Percentiles rank a stretch among this genome's conserved stretches.
These are phyloP conservation scores for Nepenthes mirabilis DNA, from an alignment of 148 eudicot species.

Conservation along the genomic window DNA sequence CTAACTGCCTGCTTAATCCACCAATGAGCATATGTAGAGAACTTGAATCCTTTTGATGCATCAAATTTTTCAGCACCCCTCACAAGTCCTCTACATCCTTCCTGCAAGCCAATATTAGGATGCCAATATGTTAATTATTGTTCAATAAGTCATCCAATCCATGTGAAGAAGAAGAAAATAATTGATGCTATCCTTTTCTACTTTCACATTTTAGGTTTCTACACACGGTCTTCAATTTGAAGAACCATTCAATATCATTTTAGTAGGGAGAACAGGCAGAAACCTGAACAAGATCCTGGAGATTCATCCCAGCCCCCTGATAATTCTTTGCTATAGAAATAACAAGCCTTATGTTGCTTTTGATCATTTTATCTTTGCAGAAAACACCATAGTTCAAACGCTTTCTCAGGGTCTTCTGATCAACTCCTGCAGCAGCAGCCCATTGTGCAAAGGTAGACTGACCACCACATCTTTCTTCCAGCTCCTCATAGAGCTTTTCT, in stretches of 20 bases:
- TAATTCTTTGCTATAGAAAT: slow-evolving; percentile 90
- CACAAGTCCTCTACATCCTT: slow-evolving; percentile 86
- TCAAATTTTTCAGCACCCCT: slow-evolving; percentile 93
- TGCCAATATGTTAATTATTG: not conserved
- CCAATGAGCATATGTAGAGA: slow-evolving; percentile 99
- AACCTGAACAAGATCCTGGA: slow-evolving; percentile 97
- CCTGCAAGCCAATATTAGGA: slow-evolving; percentile 31
- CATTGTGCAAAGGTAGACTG: slow-evolving; percentile 64
- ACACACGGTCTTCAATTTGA: not conserved
- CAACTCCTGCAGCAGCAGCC: slow-evolving; percentile 82
- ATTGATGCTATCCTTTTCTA: not conserved
- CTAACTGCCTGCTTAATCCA: slow-evolving; percentile 96
- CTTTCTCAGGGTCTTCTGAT: slow-evolving; percentile 59
- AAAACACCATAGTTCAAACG: slow-evolving; percentile 53
- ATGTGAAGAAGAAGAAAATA: not conserved
- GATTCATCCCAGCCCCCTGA: slow-evolving; percentile 74
- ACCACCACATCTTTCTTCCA: slow-evolving; percentile 37
- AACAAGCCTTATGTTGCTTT: slow-evolving; percentile 88
- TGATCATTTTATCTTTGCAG: slow-evolving; percentile 89
- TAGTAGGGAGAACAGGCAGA: slow-evolving; percentile 2
- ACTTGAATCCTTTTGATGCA: slow-evolving; percentile 86
- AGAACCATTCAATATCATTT: not conserved
- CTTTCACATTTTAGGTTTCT: not conserved
- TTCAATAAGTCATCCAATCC: not conserved
- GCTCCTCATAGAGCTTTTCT: slow-evolving; percentile 49